Percentiles rank a stretch among this genome's conserved stretches.
These are phyloP conservation scores for Begonia loranthoides DNA, from an alignment of 306 rosid genomes.

Conservation along the genomic window DNA sequence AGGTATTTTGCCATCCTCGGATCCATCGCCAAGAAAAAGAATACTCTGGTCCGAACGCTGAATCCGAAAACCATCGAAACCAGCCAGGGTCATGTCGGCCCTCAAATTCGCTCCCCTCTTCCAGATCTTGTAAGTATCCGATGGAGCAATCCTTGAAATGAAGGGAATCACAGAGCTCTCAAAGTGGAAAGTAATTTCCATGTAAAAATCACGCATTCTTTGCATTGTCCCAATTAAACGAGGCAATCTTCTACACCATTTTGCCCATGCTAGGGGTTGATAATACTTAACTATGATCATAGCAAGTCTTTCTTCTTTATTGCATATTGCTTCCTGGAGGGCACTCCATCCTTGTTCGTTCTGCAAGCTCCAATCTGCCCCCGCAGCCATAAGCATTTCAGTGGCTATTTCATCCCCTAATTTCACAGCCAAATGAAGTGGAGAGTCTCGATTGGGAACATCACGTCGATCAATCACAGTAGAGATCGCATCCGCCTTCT, in stretches of 20 bases:
- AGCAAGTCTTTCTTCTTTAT: slow-evolving; percentile 73
- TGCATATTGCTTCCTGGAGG: slow-evolving; percentile 95
- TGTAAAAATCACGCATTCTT: slow-evolving; percentile 42
- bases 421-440: slow-evolving; percentile 94
- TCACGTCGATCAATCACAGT: slow-evolving; percentile 77
- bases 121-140: slow-evolving; percentile 96
- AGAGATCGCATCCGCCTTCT: slow-evolving; percentile 72
- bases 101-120: slow-evolving; percentile 96
- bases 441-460: slow-evolving; percentile 79
- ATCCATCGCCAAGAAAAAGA: slow-evolving; percentile 92
- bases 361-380: slow-evolving; percentile 99
- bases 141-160: slow-evolving; percentile 87
- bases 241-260: slow-evolving; percentile 98
- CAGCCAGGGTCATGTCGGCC: slow-evolving; percentile 98
- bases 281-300: slow-evolving; percentile 75
- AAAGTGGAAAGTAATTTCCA: slow-evolving; percentile 91
- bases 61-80: slow-evolving; percentile 91
- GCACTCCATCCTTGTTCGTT: slow-evolving; percentile 99
- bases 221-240: background rate
- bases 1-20: slow-evolving; percentile 57
- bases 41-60: slow-evolving; percentile 87
- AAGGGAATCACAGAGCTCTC: slow-evolving; percentile 98
- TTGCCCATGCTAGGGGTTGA: slow-evolving; percentile 98
- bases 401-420: slow-evolving; percentile 65
- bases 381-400: slow-evolving; percentile 86